Evolutionary conservation across 2,329 filamentous ascomycete genomes (phyloP).

Genomic region (Calonectria leucothoes): DNA sequence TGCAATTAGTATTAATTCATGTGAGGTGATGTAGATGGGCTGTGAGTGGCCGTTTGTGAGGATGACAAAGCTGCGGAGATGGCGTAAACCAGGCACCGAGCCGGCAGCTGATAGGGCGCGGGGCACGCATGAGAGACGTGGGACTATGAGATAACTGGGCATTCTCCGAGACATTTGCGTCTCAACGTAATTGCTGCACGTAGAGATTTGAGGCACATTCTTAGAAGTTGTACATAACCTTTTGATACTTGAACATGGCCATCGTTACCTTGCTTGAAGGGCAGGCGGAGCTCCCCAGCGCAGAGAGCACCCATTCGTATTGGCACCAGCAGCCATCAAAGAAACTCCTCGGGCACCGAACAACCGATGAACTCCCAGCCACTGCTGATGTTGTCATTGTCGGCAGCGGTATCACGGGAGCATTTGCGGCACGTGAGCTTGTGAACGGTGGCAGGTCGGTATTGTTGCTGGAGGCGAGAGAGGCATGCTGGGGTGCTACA

Average conservation of each 20-base stretch:
- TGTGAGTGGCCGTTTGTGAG: not conserved
- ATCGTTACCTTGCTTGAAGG: constrained; percentile 43
- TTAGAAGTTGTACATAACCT: not conserved
- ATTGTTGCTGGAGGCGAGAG: constrained; percentile 80
- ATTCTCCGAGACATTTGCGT: not conserved
- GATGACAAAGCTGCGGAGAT: constrained; percentile 17
- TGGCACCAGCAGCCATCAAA: constrained; percentile 78
- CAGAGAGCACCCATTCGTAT: constrained; percentile 73
- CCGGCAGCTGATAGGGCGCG: constrained; percentile 9
- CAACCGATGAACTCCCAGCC: constrained; percentile 71
- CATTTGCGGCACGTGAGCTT: constrained; percentile 75
- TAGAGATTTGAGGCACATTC: not conserved
- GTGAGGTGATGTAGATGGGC: not conserved
- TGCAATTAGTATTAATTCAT: not conserved
- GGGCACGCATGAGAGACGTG: constrained; percentile 11
- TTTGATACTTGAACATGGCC: constrained; percentile 43
- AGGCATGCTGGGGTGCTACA: constrained; percentile 86
- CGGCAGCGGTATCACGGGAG: constrained; percentile 82
- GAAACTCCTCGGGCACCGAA: constrained; percentile 74
- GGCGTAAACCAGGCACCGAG: not conserved
- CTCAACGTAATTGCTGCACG: not conserved
- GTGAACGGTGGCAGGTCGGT: constrained; percentile 65
- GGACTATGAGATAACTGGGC: not conserved
- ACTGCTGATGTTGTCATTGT: constrained; percentile 77
- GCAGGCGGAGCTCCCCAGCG: constrained; percentile 69